phyloP scores from a whole-genome alignment of 345 rosid species.

The Salix suchowensis region DNA sequence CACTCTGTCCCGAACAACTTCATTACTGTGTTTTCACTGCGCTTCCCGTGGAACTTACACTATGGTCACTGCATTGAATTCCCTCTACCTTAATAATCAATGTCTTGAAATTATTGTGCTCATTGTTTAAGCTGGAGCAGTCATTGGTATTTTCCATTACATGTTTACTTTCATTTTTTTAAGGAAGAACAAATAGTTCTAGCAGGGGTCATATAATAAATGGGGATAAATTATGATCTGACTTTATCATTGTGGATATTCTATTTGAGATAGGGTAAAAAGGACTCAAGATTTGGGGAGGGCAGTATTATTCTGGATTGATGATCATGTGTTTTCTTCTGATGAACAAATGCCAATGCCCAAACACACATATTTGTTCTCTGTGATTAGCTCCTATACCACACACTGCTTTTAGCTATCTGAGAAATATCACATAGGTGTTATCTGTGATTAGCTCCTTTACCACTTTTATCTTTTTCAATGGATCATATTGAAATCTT shows the following conservation, averaged over 20 bases:
- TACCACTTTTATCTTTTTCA: background rate
- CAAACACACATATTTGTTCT: no score
- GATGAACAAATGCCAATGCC: background rate
- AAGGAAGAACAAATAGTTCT: background rate
- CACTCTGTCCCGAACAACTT: background rate
- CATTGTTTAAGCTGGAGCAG: background rate
- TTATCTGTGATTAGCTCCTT: background rate
- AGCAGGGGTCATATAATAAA: background rate
- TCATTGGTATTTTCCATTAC: background rate
- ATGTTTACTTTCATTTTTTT: background rate
- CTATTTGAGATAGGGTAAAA: background rate
- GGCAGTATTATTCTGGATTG: background rate
- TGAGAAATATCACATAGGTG: background rate
- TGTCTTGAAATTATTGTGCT: background rate
- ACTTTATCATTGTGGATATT: background rate
- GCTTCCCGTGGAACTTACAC: background rate
- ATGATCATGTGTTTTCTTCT: background rate
- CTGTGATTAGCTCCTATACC: no score
- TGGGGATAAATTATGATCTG: background rate
- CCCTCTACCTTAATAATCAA: background rate
- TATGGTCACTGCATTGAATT: background rate
- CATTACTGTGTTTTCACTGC: background rate
- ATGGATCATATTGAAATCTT: conserved; percentile 19
- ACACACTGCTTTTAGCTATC: background rate
- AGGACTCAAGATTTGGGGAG: background rate